Evolutionary conservation across 2,329 filamentous ascomycete genomes (phyloP).

Genomic region (Aphanocladium album): DNA sequence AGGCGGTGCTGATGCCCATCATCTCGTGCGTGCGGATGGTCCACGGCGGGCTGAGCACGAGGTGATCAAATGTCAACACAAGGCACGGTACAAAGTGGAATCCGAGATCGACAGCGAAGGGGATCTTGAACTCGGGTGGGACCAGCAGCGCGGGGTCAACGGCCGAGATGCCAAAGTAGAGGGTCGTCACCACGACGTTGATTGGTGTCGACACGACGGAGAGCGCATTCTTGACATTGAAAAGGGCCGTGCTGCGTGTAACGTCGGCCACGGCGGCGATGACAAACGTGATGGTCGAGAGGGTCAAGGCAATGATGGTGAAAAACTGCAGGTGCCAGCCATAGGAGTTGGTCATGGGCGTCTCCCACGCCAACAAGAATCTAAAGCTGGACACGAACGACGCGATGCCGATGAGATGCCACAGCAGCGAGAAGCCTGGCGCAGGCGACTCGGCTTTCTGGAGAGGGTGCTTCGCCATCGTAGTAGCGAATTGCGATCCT

Average conservation of each 20-base stretch:
- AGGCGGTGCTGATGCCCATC: conserved; percentile 49
- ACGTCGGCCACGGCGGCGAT: conserved; percentile 61
- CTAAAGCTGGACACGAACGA: conserved; percentile 51
- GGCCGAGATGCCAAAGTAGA: conserved; percentile 67
- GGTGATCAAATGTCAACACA: conserved; percentile 58
- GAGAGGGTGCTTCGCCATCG: conserved; percentile 52
- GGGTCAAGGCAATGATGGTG: conserved; percentile 65
- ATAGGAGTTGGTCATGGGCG: conserved; percentile 51
- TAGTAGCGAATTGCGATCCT: neutral
- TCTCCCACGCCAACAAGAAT: conserved; percentile 46
- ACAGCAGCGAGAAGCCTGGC: conserved; percentile 53
- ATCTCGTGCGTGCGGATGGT: conserved; percentile 57
- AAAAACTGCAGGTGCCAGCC: conserved; percentile 68
- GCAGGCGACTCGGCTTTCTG: conserved; percentile 64
- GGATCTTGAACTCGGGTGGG: conserved; percentile 51
- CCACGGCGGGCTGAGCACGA: conserved; percentile 70
- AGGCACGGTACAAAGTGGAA: conserved; percentile 64
- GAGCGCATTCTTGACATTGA: conserved; percentile 62
- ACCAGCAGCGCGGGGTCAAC: conserved; percentile 50
- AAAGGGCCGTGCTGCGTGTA: conserved; percentile 52
- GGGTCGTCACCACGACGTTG: conserved; percentile 63
- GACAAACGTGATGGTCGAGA: conserved; percentile 56
- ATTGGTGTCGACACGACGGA: conserved; percentile 62
- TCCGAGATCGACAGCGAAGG: conserved; percentile 53
- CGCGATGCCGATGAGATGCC: conserved; percentile 52